Evolutionary conservation across 2,329 filamentous ascomycete species (phyloP).

Genomic region (Orbilia blumenaviensis): DNA sequence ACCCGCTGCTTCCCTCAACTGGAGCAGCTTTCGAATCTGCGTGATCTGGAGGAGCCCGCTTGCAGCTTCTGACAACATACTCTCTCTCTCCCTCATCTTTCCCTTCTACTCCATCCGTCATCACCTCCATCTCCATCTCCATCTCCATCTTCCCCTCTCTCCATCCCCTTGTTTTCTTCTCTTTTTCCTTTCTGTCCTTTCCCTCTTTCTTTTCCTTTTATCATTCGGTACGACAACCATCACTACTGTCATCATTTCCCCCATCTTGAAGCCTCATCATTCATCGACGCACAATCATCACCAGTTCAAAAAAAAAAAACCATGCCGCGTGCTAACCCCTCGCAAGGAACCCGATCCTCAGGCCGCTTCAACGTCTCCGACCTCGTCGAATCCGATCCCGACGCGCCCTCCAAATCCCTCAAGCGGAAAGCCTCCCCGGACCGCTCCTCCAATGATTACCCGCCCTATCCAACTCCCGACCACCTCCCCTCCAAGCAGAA

Average conservation of each 20-base stretch:
- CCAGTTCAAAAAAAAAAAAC: not conserved
- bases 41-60: too few relatives aligned
- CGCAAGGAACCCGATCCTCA: constrained; percentile 28
- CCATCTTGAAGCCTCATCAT: not conserved
- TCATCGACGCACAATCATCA: not conserved
- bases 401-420: constrained; percentile 50
- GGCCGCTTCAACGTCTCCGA: constrained; percentile 46
- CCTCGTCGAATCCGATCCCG: constrained; percentile 49
- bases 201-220: not conserved
- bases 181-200: not conserved
- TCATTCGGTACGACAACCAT: not conserved
- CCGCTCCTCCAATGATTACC: constrained; percentile 40
- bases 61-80: constrained; percentile 4
- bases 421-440: constrained; percentile 50
- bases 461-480: constrained; percentile 15
- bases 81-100: not conserved
- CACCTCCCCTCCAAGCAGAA: constrained; percentile 46
- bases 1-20: too few relatives aligned
- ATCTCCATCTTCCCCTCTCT: not conserved
- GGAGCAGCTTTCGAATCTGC: too few relatives aligned
- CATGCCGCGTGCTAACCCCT: constrained; percentile 32
- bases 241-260: not conserved
- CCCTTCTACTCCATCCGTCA: not conserved
- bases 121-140: constrained; percentile 1
- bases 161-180: not conserved